These are phyloP conservation scores for Chalciporus piperatus DNA, from an alignment of 768 basidiomycete genomes.

Conservation along the genomic window DNA sequence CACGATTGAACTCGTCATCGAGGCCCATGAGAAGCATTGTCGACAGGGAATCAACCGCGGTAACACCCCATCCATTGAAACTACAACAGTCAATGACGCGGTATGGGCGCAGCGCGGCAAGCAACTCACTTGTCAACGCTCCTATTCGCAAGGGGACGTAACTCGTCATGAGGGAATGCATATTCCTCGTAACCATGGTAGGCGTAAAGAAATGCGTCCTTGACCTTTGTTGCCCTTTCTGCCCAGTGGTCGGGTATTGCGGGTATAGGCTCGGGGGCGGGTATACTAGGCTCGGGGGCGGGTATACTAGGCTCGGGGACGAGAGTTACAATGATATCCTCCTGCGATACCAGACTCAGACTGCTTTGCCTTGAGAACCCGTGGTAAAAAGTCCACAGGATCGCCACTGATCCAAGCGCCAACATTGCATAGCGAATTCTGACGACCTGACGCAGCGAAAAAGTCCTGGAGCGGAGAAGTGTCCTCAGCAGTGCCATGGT, in stretches of 20 bases:
- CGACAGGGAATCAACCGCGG: constrained; percentile 78
- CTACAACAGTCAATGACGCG: constrained; percentile 33
- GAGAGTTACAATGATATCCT: no score
- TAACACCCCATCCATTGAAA: constrained; percentile 80
- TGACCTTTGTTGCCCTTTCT: constrained; percentile 53
- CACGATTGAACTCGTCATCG: constrained; percentile 63
- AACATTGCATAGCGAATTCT: neutral
- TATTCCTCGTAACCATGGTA: constrained; percentile 63
- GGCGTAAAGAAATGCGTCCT: constrained; percentile 60
- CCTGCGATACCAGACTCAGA: no score
- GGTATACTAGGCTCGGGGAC: no score
- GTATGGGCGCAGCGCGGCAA: neutral
- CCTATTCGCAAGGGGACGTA: constrained; percentile 48
- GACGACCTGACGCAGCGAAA: neutral
- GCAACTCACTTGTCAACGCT: constrained; percentile 48
- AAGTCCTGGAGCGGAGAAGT: neutral
- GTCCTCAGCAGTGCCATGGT: no score
- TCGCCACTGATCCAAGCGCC: neutral
- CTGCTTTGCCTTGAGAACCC: no score
- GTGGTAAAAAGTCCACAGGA: neutral
- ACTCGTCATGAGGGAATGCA: constrained; percentile 63
- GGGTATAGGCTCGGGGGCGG: no score
- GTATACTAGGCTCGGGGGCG: no score
- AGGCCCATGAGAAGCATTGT: constrained; percentile 83
- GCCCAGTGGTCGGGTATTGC: constrained; percentile 42